Conservation (phyloP, 2,329 filamentous ascomycete genomes). For the Fusarium goolgardi region DNA sequence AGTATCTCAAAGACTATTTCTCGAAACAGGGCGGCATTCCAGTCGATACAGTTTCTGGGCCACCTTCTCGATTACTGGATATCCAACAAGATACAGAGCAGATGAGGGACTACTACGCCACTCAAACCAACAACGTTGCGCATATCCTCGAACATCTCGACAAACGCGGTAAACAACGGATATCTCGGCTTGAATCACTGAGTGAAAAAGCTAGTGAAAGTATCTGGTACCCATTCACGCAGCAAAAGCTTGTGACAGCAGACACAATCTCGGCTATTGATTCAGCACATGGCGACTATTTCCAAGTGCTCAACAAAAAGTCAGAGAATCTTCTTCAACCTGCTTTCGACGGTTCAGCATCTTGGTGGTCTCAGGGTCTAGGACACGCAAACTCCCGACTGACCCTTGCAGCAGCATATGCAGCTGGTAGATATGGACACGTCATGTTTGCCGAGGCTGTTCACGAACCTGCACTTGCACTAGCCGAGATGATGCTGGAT, state of each 20-base stretch:
- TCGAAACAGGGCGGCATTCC: constrained; percentile 65
- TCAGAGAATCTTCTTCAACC: constrained; percentile 52
- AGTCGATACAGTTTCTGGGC: constrained; percentile 67
- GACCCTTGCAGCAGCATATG: constrained; percentile 80
- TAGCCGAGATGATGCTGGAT: constrained; percentile 73
- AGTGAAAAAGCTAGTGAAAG: constrained; percentile 67
- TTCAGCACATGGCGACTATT: constrained; percentile 82
- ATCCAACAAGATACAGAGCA: constrained; percentile 61
- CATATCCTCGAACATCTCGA: constrained; percentile 64
- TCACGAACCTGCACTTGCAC: constrained; percentile 79
- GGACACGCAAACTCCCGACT: constrained; percentile 81
- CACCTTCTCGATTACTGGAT: constrained; percentile 62
- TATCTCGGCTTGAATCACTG: constrained; percentile 71
- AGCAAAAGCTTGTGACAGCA: constrained; percentile 73
- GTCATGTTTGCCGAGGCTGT: constrained; percentile 87
- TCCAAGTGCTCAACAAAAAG: constrained; percentile 65
- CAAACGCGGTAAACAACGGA: constrained; percentile 64
- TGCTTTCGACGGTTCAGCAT: constrained; percentile 85
- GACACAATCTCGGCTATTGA: constrained; percentile 79
- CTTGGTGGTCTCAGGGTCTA: constrained; percentile 92
- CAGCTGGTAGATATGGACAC: constrained; percentile 85
- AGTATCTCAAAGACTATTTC: constrained; percentile 77
- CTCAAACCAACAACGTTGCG: constrained; percentile 55
- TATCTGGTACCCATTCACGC: constrained; percentile 91
- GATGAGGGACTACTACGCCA: constrained; percentile 74